A percentile compares a stretch with the other conserved stretches of the same genome.
Conservation (phyloP, 495 filamentous ascomycete species). For the Trichoderma parareesei region DNA sequence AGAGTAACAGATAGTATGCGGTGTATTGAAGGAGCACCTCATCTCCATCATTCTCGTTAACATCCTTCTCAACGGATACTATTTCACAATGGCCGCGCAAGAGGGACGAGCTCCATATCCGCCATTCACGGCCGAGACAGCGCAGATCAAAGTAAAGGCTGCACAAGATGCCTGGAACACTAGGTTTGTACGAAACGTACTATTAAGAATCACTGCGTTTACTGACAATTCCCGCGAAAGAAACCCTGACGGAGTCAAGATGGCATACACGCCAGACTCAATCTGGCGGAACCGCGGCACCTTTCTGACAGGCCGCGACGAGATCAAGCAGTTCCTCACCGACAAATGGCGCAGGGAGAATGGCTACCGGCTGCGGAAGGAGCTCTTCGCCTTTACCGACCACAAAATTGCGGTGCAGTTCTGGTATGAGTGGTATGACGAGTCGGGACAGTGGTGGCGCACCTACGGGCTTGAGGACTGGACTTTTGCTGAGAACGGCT, state of each 20-base stretch:
- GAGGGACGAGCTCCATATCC: slow-evolving; percentile 40
- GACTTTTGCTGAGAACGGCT: slow-evolving; percentile 74
- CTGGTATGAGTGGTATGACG: slow-evolving; percentile 84
- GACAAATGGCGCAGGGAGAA: slow-evolving; percentile 71
- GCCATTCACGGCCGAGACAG: slow-evolving; percentile 73
- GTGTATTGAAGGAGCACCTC: neutral
- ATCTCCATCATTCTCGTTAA: neutral
- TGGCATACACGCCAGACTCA: slow-evolving; percentile 66
- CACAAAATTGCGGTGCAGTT: slow-evolving; percentile 82
- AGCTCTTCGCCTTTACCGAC: slow-evolving; percentile 69
- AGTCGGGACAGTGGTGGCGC: slow-evolving; percentile 72
- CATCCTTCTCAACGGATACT: neutral
- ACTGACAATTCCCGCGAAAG: slow-evolving; percentile 23
- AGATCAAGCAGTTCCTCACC: slow-evolving; percentile 63
- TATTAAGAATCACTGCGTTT: too few species aligned
- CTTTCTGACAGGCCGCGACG: slow-evolving; percentile 62
- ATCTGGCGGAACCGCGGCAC: slow-evolving; percentile 76
- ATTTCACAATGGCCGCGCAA: slow-evolving; percentile 2
- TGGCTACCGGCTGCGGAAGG: slow-evolving; percentile 73
- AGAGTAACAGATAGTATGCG: too few species aligned
- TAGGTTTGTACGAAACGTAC: slow-evolving; percentile 34
- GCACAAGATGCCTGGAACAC: slow-evolving; percentile 86
- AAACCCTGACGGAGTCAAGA: slow-evolving; percentile 54
- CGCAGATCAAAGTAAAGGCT: slow-evolving; percentile 71
- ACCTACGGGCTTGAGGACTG: slow-evolving; percentile 89